These are phyloP conservation scores for Pseudisothecium myosuroides DNA, from an alignment of 225 moss, liverwort and hornwort species.

Conservation along the genomic window DNA sequence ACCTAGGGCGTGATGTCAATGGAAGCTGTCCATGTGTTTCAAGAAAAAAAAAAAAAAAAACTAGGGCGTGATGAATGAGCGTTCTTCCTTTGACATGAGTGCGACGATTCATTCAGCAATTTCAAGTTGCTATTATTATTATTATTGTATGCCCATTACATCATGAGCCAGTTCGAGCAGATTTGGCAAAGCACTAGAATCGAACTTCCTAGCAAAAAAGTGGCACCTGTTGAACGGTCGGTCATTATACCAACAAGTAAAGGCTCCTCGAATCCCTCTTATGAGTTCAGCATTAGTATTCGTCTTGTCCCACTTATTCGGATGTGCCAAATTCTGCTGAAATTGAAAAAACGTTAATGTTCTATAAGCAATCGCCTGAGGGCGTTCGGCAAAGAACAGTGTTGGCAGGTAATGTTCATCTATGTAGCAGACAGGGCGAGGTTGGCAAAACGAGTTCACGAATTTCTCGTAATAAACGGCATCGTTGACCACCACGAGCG, in stretches of 20 bases:
- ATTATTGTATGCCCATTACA: not conserved
- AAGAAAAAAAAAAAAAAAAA: no score
- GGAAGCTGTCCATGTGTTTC: no score
- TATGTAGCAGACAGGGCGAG: not conserved
- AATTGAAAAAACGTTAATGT: not conserved
- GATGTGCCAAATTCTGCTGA: not conserved
- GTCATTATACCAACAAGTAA: not conserved
- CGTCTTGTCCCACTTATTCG: not conserved
- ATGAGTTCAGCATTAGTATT: not conserved
- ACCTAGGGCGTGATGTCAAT: no score
- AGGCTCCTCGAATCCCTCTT: not conserved
- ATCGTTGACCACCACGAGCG: not conserved
- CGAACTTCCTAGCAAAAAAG: slow-evolving; percentile 6
- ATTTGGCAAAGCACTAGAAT: not conserved
- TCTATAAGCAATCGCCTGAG: not conserved
- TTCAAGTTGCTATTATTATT: no score
- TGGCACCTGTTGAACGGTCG: not conserved
- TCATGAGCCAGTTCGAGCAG: not conserved
- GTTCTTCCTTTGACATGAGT: no score
- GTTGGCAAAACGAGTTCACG: not conserved
- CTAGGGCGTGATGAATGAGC: no score
- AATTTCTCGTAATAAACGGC: not conserved
- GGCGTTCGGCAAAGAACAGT: not conserved
- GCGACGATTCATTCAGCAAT: no score
- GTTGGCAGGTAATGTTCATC: slow-evolving; percentile 16